A percentile compares a stretch with the other conserved stretches of the same genome.
phyloP scores from a whole-genome alignment of 805 yeast species.

The Metschnikowia orientalis region DNA sequence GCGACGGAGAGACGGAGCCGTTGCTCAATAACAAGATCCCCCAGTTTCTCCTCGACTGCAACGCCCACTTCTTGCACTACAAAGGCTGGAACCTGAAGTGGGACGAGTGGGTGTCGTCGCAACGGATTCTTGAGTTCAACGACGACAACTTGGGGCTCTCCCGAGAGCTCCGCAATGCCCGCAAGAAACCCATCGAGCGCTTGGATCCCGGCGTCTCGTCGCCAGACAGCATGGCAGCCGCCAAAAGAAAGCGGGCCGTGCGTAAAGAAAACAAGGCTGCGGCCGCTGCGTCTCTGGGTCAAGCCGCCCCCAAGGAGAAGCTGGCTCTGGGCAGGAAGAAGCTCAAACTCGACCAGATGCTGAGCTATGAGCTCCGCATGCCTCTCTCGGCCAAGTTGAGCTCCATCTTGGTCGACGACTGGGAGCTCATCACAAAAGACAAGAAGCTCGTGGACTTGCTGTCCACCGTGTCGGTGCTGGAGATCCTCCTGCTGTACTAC shows the following conservation, averaged over 20 bases:
- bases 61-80: conserved; percentile 72
- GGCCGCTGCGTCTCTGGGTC: no score
- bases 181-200: conserved; percentile 17
- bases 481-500: conserved; percentile 52
- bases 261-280: conserved; percentile 8
- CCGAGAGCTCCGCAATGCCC: conserved; percentile 18
- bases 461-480: conserved; percentile 46
- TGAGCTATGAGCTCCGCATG: conserved; percentile 46
- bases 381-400: conserved; percentile 65
- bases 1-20: conserved; percentile 37
- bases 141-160: conserved; percentile 58
- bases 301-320: conserved; percentile 5
- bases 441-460: conserved; percentile 69
- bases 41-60: conserved; percentile 21
- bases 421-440: conserved; percentile 87
- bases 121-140: conserved; percentile 62
- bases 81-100: conserved; percentile 94
- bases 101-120: conserved; percentile 91
- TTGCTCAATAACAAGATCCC: conserved; percentile 29
- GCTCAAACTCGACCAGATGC: conserved; percentile 20
- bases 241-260: conserved; percentile 6
- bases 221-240: conserved; percentile 7
- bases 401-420: conserved; percentile 76
- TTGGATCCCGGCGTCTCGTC: conserved; percentile 12
- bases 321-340: conserved; percentile 9